Evolutionary conservation across 768 basidiomycete genomes (phyloP), one percentile per base, ranked within the genome.

Genomic region (Dacryopinax primogenitus): DNA sequence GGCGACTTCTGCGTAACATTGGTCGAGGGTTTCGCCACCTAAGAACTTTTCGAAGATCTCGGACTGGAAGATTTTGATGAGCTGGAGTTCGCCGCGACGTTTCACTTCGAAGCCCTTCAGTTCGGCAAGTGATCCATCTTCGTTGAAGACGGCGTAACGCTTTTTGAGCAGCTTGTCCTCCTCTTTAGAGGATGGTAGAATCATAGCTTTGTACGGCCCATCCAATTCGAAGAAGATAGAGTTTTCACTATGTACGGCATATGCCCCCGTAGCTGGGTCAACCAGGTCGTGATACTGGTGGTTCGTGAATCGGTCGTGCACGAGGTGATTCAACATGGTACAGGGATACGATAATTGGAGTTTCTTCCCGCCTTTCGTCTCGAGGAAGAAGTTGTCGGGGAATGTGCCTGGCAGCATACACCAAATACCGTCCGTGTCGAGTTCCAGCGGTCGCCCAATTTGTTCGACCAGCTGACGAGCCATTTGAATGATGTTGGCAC

Each of bases 391-490:
- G 76, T 96, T 91, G 76, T 98, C 96, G 1, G 96, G 96, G 75
- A 99, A 99, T 13, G 92, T 84, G 1, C 91, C 92, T 2, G 96
- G 96, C 26, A 98, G 85, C 96, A 99, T 99, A 76, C 96, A 99
- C 96, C 96, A 98, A 69, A 99, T 99, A 68, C 96, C 95, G 76
- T 99, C 96, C 15, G 96, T 99, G 74, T 99, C 96, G 69, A 99
- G 77, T 72, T 99, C 96, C 63, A 99, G 84, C 0, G 96, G 96
- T 7, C 96, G 86, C 1, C 96, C 96, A 64, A 99, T 93, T 76
- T 96, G 92, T 71, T 99, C 96, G 23, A 99, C 96, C 33, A 98
- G 82, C 66, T 93, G 87, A 36, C 96, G 85, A 15, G 96, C 95
- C 92, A 99, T 94, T 74, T 99, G 95, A 70, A 99, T 98, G 77